Conservation (phyloP, 305 asterid genomes). For the Nicotiana rustica region DNA sequence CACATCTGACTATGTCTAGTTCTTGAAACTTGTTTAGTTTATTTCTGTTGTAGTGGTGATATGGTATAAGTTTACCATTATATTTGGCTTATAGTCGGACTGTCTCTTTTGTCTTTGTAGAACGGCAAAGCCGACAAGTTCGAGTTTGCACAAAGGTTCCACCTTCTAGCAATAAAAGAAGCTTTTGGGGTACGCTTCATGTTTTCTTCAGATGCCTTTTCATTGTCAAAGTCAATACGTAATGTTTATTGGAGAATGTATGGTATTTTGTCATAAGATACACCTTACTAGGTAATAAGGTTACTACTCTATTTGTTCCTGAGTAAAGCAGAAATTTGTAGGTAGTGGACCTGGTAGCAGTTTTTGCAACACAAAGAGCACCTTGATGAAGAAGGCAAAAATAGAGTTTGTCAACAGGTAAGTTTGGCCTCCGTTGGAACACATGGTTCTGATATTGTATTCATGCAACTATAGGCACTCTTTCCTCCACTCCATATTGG, state of each 20-base stretch:
- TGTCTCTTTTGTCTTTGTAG: conserved; percentile 49
- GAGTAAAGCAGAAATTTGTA: conserved; percentile 36
- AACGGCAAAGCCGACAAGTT: conserved; percentile 82
- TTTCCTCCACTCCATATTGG: background rate
- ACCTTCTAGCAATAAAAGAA: conserved; percentile 81
- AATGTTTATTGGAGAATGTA: background rate
- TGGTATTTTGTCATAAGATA: background rate
- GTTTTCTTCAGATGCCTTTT: conserved; percentile 34
- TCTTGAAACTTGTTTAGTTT: conserved; percentile 2
- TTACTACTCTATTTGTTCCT: conserved; percentile 31
- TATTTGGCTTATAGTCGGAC: conserved; percentile 1
- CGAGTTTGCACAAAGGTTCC: conserved; percentile 82
- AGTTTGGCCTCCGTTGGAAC: conserved; percentile 31
- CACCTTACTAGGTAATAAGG: background rate
- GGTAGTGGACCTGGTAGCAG: conserved; percentile 53
- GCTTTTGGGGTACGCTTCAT: conserved; percentile 66
- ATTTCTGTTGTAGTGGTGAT: background rate
- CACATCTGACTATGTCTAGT: background rate
- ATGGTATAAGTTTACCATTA: background rate
- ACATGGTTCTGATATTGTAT: conserved; percentile 18
- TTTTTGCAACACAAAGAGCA: conserved; percentile 75
- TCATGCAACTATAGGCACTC: background rate
- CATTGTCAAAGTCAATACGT: background rate
- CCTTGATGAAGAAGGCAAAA: conserved; percentile 93
- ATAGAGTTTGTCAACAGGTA: conserved; percentile 81